phyloP scores from a whole-genome alignment of 768 basidiomycete species.

The Calvatia gigantea region DNA sequence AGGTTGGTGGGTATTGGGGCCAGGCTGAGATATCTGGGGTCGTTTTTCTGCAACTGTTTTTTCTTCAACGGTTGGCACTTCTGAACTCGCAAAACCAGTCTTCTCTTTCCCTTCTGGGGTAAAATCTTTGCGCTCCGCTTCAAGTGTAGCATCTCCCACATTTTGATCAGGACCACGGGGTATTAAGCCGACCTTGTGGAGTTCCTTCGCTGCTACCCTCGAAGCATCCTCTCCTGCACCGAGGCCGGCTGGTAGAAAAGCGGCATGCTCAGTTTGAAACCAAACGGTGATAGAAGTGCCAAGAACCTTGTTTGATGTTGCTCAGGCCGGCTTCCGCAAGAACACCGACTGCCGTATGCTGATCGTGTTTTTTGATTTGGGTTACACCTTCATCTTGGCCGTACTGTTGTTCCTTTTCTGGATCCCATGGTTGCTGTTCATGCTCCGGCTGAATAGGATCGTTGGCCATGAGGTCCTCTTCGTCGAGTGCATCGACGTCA shows the following conservation, averaged over 20 bases:
- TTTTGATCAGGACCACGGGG: slow-evolving; percentile 34
- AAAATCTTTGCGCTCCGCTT: slow-evolving; percentile 50
- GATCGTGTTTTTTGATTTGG: slow-evolving; percentile 34
- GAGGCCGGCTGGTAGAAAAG: slow-evolving; percentile 33
- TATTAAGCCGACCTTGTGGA: slow-evolving; percentile 42
- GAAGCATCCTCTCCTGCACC: slow-evolving; percentile 35
- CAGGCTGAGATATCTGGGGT: slow-evolving; percentile 22
- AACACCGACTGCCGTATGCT: slow-evolving; percentile 27
- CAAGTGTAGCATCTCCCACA: slow-evolving; percentile 38
- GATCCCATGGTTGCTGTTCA: slow-evolving; percentile 68
- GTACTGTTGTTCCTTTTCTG: slow-evolving; percentile 61
- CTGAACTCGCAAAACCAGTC: slow-evolving; percentile 56
- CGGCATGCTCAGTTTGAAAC: not conserved
- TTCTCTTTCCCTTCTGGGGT: slow-evolving; percentile 47
- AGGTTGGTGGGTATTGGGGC: not conserved
- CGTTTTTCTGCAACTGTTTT: slow-evolving; percentile 51
- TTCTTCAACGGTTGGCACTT: slow-evolving; percentile 71
- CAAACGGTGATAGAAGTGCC: not conserved
- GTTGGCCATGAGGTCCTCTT: slow-evolving; percentile 62
- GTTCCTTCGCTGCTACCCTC: slow-evolving; percentile 29
- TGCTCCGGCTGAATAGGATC: slow-evolving; percentile 47
- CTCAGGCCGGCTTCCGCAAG: slow-evolving; percentile 34
- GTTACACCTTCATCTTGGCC: slow-evolving; percentile 41
- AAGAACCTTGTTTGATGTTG: slow-evolving; percentile 48
- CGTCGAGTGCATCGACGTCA: slow-evolving; percentile 85